These are phyloP conservation scores for Danielia reshetovae DNA, from an alignment of 805 yeast species.

Conservation along the genomic window DNA sequence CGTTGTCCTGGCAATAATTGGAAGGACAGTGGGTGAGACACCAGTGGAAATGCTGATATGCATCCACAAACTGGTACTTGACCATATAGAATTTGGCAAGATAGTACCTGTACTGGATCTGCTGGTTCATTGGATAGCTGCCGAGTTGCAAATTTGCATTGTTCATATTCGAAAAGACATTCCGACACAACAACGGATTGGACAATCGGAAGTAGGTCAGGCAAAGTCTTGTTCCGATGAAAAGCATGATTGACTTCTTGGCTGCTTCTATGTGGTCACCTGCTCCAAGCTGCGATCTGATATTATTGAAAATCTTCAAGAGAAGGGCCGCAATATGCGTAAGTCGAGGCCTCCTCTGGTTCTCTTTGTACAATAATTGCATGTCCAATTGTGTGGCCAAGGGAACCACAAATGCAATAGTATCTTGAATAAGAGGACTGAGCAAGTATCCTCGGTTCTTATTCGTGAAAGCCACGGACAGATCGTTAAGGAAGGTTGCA, in stretches of 20 bases:
- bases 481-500: constrained; percentile 43
- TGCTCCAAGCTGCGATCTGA: constrained; percentile 44
- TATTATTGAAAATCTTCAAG: constrained; percentile 57
- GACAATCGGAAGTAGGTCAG: constrained; percentile 51
- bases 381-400: constrained; percentile 38
- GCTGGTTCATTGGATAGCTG: constrained; percentile 41
- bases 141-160: constrained; percentile 43
- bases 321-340: constrained; percentile 51
- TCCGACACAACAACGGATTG: constrained; percentile 56
- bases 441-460: constrained; percentile 36
- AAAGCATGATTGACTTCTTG: constrained; percentile 49
- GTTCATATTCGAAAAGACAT: constrained; percentile 58
- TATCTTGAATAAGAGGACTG: constrained; percentile 30
- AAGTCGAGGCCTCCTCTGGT: constrained; percentile 39
- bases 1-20: constrained; percentile 17
- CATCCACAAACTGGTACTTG: constrained; percentile 46
- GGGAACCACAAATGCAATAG: constrained; percentile 41
- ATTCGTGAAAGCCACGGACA: constrained; percentile 48
- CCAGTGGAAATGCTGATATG: constrained; percentile 52
- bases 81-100: constrained; percentile 52
- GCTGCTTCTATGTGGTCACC: constrained; percentile 32
- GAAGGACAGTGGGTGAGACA: constrained; percentile 41
- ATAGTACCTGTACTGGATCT: constrained; percentile 50
- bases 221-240: constrained; percentile 52
- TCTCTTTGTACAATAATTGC: constrained; percentile 41